Percentiles rank a stretch among this genome's conserved stretches.
phyloP scores from a whole-genome alignment of 1,284 basidiomycete genomes.

The Heterobasidion annosum region DNA sequence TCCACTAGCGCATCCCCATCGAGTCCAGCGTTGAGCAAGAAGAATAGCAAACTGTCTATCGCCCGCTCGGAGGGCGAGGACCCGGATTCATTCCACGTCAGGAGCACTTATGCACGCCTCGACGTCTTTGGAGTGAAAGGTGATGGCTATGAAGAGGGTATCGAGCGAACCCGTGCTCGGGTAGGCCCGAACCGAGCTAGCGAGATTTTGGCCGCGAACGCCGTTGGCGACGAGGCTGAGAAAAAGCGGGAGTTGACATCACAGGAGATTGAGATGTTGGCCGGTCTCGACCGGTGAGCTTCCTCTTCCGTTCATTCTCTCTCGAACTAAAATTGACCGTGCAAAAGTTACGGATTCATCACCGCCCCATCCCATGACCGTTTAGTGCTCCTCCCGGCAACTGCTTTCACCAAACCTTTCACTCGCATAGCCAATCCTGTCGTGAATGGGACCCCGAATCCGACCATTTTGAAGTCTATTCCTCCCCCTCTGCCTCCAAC shows the following conservation, averaged over 20 bases:
- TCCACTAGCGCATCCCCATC: constrained; percentile 7
- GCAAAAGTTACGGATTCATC: constrained; percentile 79
- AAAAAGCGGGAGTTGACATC: constrained; percentile 50
- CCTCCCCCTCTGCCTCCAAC: constrained; percentile 33
- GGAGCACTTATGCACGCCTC: constrained; percentile 82
- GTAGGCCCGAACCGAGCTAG: constrained; percentile 51
- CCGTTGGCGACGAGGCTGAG: constrained; percentile 46
- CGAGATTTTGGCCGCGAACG: constrained; percentile 44
- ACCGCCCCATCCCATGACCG: constrained; percentile 69
- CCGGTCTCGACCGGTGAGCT: constrained; percentile 71
- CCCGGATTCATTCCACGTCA: constrained; percentile 77
- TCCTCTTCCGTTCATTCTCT: neutral
- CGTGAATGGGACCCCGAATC: constrained; percentile 32
- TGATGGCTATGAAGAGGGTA: constrained; percentile 86
- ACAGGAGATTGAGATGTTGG: constrained; percentile 62
- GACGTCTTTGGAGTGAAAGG: constrained; percentile 82
- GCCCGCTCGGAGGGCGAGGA: constrained; percentile 74
- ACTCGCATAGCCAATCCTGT: constrained; percentile 23
- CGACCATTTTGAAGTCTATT: constrained; percentile 29
- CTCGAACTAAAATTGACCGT: constrained; percentile 8
- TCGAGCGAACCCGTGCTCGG: constrained; percentile 88
- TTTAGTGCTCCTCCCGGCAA: constrained; percentile 55
- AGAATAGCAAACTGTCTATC: constrained; percentile 44
- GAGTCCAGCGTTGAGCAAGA: constrained; percentile 6
- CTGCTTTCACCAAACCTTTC: constrained; percentile 57